These are phyloP conservation scores for Cordyceps cicadae DNA, from an alignment of 2,329 filamentous ascomycete species.

Conservation along the genomic window DNA sequence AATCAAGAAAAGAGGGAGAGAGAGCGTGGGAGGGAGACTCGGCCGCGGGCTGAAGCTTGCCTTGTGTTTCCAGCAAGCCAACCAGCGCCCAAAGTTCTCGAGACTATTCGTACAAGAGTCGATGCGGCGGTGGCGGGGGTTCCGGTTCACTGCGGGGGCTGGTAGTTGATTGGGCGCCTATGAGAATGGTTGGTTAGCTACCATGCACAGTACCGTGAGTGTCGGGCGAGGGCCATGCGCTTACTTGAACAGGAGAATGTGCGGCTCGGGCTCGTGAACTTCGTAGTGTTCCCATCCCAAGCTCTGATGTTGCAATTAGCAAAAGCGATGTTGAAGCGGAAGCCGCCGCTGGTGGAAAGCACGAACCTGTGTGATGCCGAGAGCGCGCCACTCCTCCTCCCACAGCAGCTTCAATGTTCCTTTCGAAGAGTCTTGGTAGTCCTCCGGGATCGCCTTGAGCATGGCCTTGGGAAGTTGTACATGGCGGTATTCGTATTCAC, in stretches of 20 bases:
- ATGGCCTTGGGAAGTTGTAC: slow-evolving; percentile 97
- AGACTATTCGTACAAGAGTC: slow-evolving; percentile 9
- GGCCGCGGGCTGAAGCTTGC: neutral
- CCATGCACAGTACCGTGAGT: neutral
- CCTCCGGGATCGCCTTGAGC: slow-evolving; percentile 92
- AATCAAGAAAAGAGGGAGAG: slow-evolving; percentile 7
- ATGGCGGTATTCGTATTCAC: slow-evolving; percentile 91
- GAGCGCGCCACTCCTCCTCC: slow-evolving; percentile 96
- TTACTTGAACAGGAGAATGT: slow-evolving; percentile 98
- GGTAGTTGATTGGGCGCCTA: slow-evolving; percentile 78
- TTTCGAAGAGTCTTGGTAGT: slow-evolving; percentile 82
- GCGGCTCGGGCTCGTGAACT: slow-evolving; percentile 95
- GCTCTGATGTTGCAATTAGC: slow-evolving; percentile 50
- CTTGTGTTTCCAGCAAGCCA: neutral
- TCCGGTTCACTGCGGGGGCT: slow-evolving; percentile 50
- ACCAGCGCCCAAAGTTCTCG: neutral
- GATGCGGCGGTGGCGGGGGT: neutral
- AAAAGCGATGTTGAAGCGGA: neutral
- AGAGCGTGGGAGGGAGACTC: neutral
- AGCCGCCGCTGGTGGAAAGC: neutral
- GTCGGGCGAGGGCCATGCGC: neutral
- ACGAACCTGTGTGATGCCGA: slow-evolving; percentile 91
- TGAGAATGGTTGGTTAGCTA: slow-evolving; percentile 7
- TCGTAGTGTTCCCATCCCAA: slow-evolving; percentile 99
- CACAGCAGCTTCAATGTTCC: slow-evolving; percentile 92